Conservation (phyloP, 345 rosid species). For the Euphorbia tirucalli region DNA sequence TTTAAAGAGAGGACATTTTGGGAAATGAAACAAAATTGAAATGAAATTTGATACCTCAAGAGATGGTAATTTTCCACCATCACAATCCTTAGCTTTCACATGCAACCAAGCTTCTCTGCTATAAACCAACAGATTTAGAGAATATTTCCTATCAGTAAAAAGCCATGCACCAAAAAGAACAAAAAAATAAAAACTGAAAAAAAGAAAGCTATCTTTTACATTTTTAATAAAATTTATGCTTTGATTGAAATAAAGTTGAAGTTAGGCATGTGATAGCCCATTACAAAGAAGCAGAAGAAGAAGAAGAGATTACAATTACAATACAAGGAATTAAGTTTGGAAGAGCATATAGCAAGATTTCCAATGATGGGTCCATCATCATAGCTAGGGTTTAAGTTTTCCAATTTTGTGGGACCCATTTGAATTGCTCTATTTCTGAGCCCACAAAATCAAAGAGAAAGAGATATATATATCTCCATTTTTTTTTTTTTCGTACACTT, state of each 20-base stretch:
- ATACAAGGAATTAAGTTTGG: constrained; percentile 23
- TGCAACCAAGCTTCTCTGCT: constrained; percentile 95
- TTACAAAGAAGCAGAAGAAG: constrained; percentile 8
- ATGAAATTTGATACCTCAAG: constrained; percentile 57
- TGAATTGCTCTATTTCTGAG: constrained; percentile 24
- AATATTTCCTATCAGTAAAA: constrained; percentile 47
- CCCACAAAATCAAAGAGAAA: constrained; percentile 68
- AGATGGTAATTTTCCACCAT: constrained; percentile 49
- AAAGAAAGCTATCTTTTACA: constrained; percentile 41
- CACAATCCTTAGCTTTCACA: constrained; percentile 64
- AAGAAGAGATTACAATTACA: constrained; percentile 15
- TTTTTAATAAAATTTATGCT: neutral
- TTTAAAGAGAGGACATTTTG: constrained; percentile 11
- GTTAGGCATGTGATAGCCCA: constrained; percentile 48
- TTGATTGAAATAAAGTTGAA: constrained; percentile 32
- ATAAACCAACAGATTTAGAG: constrained; percentile 41
- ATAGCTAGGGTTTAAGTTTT: constrained; percentile 33
- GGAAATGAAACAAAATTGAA: constrained; percentile 17
- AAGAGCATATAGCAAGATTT: constrained; percentile 38
- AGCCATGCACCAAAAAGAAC: constrained; percentile 60
- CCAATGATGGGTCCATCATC: constrained; percentile 38
- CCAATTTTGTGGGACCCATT: constrained; percentile 37
- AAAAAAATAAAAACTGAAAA: constrained; percentile 29
- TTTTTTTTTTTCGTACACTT: constrained; percentile 19
- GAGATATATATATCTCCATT: constrained; percentile 44